These are phyloP conservation scores for Plasmopara muralis DNA, from an alignment of 352 stramenopile species.

Conservation along the genomic window DNA sequence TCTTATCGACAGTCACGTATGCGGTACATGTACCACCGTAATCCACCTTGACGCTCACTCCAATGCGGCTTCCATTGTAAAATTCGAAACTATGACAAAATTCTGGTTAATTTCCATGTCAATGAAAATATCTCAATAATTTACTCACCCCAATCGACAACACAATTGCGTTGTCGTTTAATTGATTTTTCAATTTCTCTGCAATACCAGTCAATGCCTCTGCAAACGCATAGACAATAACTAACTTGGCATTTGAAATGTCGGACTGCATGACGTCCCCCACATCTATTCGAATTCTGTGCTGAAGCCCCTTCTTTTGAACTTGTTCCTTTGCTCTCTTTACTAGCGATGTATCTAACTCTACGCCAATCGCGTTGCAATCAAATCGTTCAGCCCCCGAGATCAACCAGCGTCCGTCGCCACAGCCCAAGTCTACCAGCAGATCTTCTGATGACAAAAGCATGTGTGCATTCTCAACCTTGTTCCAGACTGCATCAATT, in stretches of 20 bases:
- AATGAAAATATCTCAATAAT: neutral
- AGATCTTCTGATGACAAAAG: conserved; percentile 35
- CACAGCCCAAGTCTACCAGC: conserved; percentile 76
- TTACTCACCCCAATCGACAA: conserved; percentile 68
- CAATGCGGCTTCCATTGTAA: conserved; percentile 58
- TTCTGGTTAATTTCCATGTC: neutral
- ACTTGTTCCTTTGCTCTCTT: conserved; percentile 25
- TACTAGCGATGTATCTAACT: conserved; percentile 57
- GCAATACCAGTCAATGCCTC: conserved; percentile 65
- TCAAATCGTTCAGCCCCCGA: conserved; percentile 47
- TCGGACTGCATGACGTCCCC: conserved; percentile 52
- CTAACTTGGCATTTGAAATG: conserved; percentile 45
- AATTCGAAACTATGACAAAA: conserved; percentile 55
- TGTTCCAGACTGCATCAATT: conserved; percentile 59
- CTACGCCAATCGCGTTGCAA: conserved; percentile 62
- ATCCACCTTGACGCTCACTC: conserved; percentile 37
- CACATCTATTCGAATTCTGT: conserved; percentile 41
- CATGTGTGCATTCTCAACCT: conserved; percentile 19
- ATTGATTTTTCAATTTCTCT: conserved; percentile 37
- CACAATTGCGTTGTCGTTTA: conserved; percentile 35
- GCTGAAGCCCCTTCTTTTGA: conserved; percentile 15
- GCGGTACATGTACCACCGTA: conserved; percentile 77
- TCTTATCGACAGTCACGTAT: conserved; percentile 20
- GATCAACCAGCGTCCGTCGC: conserved; percentile 74
- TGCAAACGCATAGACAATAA: conserved; percentile 83